Evolutionary conservation across 73 alveolate genomes (phyloP).

Genomic region (Paramecium biaurelia): DNA sequence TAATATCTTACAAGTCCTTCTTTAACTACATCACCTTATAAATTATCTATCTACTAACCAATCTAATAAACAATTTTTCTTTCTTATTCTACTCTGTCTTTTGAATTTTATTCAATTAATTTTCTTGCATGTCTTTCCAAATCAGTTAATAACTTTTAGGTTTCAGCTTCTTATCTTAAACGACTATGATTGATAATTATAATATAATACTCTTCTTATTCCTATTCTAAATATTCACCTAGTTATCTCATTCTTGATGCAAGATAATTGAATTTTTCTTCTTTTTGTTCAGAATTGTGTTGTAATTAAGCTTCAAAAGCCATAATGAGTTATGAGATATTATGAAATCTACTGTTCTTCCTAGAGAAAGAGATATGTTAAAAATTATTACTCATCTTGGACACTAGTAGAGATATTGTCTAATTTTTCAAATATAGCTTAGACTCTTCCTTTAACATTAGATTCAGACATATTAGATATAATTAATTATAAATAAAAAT

Average conservation of each 20-base stretch:
- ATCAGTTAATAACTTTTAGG: constrained; percentile 13
- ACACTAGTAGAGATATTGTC: constrained; percentile 12
- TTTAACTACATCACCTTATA: not conserved
- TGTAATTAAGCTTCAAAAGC: not conserved
- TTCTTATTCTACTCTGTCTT: constrained; percentile 50
- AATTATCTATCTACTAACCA: constrained; percentile 38
- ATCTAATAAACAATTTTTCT: constrained; percentile 46
- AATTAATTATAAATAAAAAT: no score
- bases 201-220: not conserved
- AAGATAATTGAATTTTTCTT: not conserved
- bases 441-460: not conserved
- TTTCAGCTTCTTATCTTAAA: not conserved
- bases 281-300: not conserved
- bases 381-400: not conserved
- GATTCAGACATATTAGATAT: not conserved
- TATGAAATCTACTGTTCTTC: constrained; percentile 1
- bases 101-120: constrained; percentile 38
- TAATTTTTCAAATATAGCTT: not conserved
- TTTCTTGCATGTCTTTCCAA: constrained; percentile 57
- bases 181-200: not conserved
- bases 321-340: not conserved
- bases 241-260: not conserved
- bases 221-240: not conserved
- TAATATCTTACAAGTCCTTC: not conserved
- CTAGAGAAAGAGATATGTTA: not conserved